Base-by-base conservation (phyloP, 2,329 filamentous ascomycete species). In the Nothophaeocryptopus gaeumannii region DNA sequence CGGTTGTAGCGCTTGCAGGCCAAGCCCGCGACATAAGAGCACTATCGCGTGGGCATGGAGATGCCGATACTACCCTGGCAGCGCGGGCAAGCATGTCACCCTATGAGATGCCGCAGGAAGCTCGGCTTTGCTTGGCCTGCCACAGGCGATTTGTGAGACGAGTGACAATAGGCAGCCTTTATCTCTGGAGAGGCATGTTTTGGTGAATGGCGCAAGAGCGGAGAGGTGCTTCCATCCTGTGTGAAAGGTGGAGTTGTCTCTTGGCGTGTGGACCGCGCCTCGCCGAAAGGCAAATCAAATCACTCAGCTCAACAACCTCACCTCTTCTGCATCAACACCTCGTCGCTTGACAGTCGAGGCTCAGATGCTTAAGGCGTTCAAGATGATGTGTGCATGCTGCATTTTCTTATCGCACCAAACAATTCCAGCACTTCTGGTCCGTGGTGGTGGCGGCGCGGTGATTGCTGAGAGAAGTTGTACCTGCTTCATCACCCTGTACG, bases 1-100 rank as follows among this genome's bases (percentile, higher is more conserved):
- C 34, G 33, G 20, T 32, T 44, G 15, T 16, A 48, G 35, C 39
- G 39, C 38, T 16, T 37, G 46, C 31, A 30, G 8, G 46, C 46
- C 39, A 48, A 48, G 47, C 5, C 46, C 39, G 46, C 29, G 20
- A 16, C 39, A 32, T 43, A 47, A 39, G 48, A 38, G 43, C 43
- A 43, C 32, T 47, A 51, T 47, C 49, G 33, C 33, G 33, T n/a
- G 12, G 14, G 12, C 12, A 35, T 35, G 33, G 33, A 35, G 33
- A n/a, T n/a, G 33, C 33, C 33, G 20, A 26, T 26, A 26, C 20
- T 26, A 26, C 20, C 20, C 20, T 26, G 7, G 20, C 20, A 26
- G 20, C 20, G 20, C 20, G 7, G 7, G 20, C 14, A n/a, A 14
- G 14, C 14, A 35, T n/a, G 33, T 5, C 33, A 35, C 12, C 12